Evolutionary conservation across 306 rosid species (phyloP).

Genomic region (Abrus precatorius): DNA sequence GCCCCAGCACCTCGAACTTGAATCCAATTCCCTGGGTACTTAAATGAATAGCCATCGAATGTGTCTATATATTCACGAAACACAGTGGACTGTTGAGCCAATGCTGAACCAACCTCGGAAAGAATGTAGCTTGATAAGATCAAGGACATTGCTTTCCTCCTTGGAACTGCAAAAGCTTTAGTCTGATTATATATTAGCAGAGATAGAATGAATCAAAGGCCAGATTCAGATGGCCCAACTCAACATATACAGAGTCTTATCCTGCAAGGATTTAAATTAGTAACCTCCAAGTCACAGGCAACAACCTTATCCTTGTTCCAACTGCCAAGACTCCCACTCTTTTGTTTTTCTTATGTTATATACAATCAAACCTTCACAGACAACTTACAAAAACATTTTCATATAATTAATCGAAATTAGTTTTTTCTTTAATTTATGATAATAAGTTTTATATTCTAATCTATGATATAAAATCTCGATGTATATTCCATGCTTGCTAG

Average conservation of each 20-base stretch:
- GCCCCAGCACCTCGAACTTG: constrained; percentile 95
- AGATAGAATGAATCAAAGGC: constrained; percentile 37
- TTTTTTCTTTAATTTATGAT: no score
- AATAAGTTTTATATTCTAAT: no score
- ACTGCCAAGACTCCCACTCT: no score
- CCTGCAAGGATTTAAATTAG: no score
- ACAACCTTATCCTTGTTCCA: no score
- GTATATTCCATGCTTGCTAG: background rate
- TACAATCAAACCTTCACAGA: no score
- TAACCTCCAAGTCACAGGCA: no score
- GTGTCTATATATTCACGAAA: constrained; percentile 81
- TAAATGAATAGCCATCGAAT: constrained; percentile 91
- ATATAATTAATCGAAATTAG: no score
- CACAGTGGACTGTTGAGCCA: constrained; percentile 62
- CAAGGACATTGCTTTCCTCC: constrained; percentile 85
- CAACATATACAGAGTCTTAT: background rate
- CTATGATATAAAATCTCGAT: no score
- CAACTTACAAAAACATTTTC: no score
- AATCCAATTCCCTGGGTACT: constrained; percentile 88
- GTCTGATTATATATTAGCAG: constrained; percentile 85
- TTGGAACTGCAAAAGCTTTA: constrained; percentile 90
- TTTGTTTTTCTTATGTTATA: no score
- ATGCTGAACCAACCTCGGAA: constrained; percentile 54
- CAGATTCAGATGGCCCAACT: constrained; percentile 23
- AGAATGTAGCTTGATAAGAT: constrained; percentile 70